Evolutionary conservation across 345 rosid genomes (phyloP).

Genomic region (Gossypium mustelinum): DNA sequence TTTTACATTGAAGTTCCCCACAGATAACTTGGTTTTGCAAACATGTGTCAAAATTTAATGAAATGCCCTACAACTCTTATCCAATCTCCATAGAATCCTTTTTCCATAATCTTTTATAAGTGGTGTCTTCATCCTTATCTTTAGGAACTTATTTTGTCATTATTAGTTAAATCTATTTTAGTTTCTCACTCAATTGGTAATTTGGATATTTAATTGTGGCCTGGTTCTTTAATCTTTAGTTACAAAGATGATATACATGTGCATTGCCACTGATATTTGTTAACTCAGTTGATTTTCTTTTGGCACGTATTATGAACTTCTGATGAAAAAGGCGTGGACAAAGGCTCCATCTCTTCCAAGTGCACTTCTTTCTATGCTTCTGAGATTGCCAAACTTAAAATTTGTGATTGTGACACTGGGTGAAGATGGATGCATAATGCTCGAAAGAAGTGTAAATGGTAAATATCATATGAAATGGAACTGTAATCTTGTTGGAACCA

Average conservation of each 20-base stretch:
- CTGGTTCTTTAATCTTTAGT: slow-evolving; percentile 14
- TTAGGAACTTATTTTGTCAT: background rate
- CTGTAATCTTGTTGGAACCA: background rate
- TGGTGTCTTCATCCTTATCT: background rate
- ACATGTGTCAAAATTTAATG: background rate
- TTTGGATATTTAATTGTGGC: background rate
- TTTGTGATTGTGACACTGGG: slow-evolving; percentile 86
- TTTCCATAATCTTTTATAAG: background rate
- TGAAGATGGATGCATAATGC: slow-evolving; percentile 84
- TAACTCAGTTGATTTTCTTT: background rate
- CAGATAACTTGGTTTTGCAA: background rate
- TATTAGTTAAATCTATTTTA: background rate
- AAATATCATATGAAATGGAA: slow-evolving; percentile 7
- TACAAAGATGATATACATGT: background rate
- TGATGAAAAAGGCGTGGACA: slow-evolving; percentile 60
- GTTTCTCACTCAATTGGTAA: background rate
- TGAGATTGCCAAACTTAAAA: slow-evolving; percentile 64
- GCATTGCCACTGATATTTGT: slow-evolving; percentile 4
- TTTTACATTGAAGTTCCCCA: background rate
- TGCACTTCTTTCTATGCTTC: slow-evolving; percentile 77
- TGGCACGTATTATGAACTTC: slow-evolving; percentile 5
- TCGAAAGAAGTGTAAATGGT: slow-evolving; percentile 65
- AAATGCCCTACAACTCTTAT: background rate
- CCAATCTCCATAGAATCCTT: background rate
- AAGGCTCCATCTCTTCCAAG: slow-evolving; percentile 58